Evolutionary conservation across 208 protist genomes (phyloP).

Genomic region (Leishmania major): DNA sequence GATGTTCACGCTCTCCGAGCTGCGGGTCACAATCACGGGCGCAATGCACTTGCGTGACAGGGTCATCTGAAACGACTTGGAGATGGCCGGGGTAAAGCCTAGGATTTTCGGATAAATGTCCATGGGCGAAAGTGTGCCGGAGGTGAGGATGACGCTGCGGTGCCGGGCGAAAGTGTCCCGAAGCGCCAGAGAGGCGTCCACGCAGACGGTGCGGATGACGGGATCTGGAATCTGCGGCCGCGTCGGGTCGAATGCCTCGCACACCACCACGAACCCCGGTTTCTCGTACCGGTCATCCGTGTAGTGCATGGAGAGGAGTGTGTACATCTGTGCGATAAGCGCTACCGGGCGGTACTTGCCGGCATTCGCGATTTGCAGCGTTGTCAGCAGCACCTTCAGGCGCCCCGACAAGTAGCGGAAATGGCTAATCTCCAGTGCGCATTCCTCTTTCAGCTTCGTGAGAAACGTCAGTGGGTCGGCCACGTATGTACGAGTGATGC

Average conservation of each 20-base stretch:
- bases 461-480: constrained; percentile 89
- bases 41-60: constrained; percentile 95
- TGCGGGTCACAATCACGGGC: constrained; percentile 93
- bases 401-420: constrained; percentile 88
- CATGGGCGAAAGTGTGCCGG: constrained; percentile 98
- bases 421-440: constrained; percentile 83
- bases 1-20: constrained; percentile 89
- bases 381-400: constrained; percentile 95
- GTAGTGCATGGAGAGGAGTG: constrained; percentile 93
- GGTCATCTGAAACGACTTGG: constrained; percentile 95
- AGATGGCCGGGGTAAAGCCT: constrained; percentile 94
- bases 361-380: constrained; percentile 96
- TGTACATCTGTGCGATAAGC: constrained; percentile 96
- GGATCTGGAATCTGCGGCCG: constrained; percentile 87
- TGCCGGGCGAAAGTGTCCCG: constrained; percentile 95
- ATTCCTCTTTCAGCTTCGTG: constrained; percentile 88
- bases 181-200: constrained; percentile 98
- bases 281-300: constrained; percentile 91
- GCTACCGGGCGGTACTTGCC: constrained; percentile 91
- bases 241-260: constrained; percentile 96
- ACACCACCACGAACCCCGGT: constrained; percentile 93
- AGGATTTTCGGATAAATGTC: constrained; percentile 99
- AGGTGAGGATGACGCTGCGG: constrained; percentile 97
- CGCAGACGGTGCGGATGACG: constrained; percentile 91
- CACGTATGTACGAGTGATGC: constrained; percentile 89